Conservation (phyloP, 352 stramenopile species). For the Poterioochromonas sp. region DNA sequence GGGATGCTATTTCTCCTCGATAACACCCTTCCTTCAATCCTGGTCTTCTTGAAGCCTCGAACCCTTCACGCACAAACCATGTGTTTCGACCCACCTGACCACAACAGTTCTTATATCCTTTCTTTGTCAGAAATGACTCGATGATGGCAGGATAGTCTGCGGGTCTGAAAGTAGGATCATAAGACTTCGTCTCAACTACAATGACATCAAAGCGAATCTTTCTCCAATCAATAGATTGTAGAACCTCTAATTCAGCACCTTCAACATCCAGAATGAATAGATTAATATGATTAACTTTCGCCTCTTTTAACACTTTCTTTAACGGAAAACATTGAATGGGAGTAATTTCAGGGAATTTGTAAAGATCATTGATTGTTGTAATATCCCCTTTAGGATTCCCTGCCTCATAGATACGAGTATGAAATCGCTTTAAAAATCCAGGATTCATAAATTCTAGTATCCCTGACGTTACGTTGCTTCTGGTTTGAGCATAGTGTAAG, state of each 20-base stretch:
- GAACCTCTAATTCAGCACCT: not conserved
- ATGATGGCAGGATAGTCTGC: not conserved
- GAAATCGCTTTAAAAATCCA: not conserved
- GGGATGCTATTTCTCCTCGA: no score
- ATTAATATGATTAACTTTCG: not conserved
- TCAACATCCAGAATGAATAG: constrained; percentile 9
- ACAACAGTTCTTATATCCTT: no score
- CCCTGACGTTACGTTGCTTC: not conserved
- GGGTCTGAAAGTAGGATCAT: not conserved
- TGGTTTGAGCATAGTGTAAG: not conserved
- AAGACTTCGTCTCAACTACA: not conserved
- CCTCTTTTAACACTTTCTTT: not conserved
- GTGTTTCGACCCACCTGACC: no score
- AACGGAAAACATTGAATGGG: not conserved
- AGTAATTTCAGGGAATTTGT: not conserved
- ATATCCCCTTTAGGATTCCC: not conserved
- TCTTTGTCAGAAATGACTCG: not conserved
- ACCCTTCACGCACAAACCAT: no score
- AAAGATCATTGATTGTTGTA: not conserved
- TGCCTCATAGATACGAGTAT: not conserved
- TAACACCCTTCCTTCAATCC: no score
- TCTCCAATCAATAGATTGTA: not conserved
- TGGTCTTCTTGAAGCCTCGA: no score
- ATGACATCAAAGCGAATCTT: constrained; percentile 7
- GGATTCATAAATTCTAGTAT: constrained; percentile 17